Percentiles rank a stretch among this genome's conserved stretches.
Conservation (phyloP, 768 basidiomycete genomes). For the Paxillus involutus region DNA sequence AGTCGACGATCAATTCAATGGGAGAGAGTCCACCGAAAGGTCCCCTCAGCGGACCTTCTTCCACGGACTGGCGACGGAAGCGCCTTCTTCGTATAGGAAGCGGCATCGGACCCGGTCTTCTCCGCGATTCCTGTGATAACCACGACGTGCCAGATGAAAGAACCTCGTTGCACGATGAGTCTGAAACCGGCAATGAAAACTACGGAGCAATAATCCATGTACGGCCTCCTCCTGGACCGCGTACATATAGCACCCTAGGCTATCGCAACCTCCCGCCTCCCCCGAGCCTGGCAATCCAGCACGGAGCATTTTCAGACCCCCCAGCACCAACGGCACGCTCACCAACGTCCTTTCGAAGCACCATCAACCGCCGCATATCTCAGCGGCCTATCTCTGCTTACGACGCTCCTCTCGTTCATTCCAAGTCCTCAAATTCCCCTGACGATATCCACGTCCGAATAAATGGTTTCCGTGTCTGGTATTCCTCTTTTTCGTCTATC, state of each 20-base stretch:
- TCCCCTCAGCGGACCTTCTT: slow-evolving; percentile 49
- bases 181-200: slow-evolving; percentile 25
- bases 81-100: slow-evolving; percentile 57
- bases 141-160: slow-evolving; percentile 29
- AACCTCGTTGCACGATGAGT: slow-evolving; percentile 32
- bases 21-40: slow-evolving; percentile 26
- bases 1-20: slow-evolving; percentile 13
- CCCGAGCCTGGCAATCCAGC: slow-evolving; percentile 32
- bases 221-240: slow-evolving; percentile 25
- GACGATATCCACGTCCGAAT: slow-evolving; percentile 60
- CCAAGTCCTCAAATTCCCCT: slow-evolving; percentile 32
- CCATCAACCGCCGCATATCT: slow-evolving; percentile 39
- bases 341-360: slow-evolving; percentile 30
- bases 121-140: background rate
- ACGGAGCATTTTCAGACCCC: slow-evolving; percentile 37
- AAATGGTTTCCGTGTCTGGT: slow-evolving; percentile 86
- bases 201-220: slow-evolving; percentile 59
- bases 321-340: slow-evolving; percentile 31
- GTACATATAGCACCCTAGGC: slow-evolving; percentile 26
- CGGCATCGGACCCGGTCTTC: background rate
- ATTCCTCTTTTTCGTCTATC: slow-evolving; percentile 85
- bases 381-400: slow-evolving; percentile 75
- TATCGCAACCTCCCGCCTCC: slow-evolving; percentile 39
- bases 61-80: slow-evolving; percentile 60
- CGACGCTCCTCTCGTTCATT: slow-evolving; percentile 47